Evolutionary conservation across 345 rosid species (phyloP).

Genomic region (Lepidium sativum): DNA sequence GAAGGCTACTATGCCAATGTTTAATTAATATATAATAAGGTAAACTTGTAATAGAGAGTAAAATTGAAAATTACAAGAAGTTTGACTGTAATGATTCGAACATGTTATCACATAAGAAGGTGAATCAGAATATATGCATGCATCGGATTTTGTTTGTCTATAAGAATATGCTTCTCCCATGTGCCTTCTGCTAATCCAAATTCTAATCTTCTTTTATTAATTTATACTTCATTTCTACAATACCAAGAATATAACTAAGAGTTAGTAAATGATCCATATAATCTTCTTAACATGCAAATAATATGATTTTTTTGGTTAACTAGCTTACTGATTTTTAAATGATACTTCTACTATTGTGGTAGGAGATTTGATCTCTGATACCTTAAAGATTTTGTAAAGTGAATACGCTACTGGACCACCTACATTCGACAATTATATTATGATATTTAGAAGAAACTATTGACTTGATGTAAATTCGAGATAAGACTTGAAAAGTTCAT

Average conservation of each 20-base stretch:
- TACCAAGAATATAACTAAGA: neutral
- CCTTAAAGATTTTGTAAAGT: too few species aligned
- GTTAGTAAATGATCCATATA: neutral
- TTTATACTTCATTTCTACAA: neutral
- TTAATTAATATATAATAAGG: neutral
- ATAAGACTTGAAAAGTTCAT: slow-evolving; percentile 1
- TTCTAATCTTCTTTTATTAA: slow-evolving; percentile 3
- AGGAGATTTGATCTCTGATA: too few species aligned
- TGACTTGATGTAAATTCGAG: neutral
- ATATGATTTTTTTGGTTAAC: too few species aligned
- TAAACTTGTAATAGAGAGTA: neutral
- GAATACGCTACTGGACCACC: too few species aligned
- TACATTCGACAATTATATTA: too few species aligned
- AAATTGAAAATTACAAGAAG: neutral
- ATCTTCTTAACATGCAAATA: too few species aligned
- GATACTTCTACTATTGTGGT: too few species aligned
- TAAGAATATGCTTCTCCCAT: slow-evolving; percentile 16
- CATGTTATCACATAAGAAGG: slow-evolving; percentile 18
- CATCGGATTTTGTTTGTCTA: slow-evolving; percentile 24
- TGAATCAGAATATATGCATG: slow-evolving; percentile 25
- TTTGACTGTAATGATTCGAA: slow-evolving; percentile 26
- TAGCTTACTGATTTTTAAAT: too few species aligned
- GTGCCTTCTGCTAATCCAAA: slow-evolving; percentile 2
- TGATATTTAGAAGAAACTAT: neutral
- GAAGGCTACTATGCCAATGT: too few species aligned